Conservation (phyloP, 345 rosid species). For the Aegle marmelos region DNA sequence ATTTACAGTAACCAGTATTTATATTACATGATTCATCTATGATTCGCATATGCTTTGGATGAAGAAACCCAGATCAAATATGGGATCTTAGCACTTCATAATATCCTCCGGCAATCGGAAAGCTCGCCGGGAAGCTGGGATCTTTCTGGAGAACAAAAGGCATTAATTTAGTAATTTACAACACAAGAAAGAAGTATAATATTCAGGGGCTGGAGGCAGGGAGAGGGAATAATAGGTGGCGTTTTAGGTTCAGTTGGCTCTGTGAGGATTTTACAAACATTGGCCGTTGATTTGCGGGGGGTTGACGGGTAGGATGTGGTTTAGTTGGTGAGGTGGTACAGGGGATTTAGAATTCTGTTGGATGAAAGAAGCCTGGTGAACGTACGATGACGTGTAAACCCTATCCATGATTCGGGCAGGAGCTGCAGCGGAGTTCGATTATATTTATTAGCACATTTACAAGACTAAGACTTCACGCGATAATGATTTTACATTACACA, state of each 20-base stretch:
- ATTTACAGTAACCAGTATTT: neutral
- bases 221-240: neutral
- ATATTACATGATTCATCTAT: neutral
- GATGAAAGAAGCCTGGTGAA: neutral
- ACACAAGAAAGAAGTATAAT: neutral
- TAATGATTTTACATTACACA: too few species aligned
- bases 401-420: constrained; percentile 14
- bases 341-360: neutral
- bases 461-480: too few species aligned
- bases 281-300: neutral
- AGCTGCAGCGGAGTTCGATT: too few species aligned
- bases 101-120: constrained; percentile 14
- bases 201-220: neutral
- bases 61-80: constrained; percentile 14
- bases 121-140: constrained; percentile 17
- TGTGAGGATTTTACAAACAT: neutral
- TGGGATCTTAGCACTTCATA: constrained; percentile 9
- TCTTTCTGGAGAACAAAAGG: neutral
- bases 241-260: neutral
- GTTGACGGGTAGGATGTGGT: neutral
- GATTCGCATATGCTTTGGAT: neutral
- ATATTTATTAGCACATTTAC: too few species aligned
- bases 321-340: neutral
- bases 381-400: constrained; percentile 25
- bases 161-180: neutral